phyloP scores from a whole-genome alignment of 2,329 filamentous ascomycete species.

The Penicillium vulpinum region DNA sequence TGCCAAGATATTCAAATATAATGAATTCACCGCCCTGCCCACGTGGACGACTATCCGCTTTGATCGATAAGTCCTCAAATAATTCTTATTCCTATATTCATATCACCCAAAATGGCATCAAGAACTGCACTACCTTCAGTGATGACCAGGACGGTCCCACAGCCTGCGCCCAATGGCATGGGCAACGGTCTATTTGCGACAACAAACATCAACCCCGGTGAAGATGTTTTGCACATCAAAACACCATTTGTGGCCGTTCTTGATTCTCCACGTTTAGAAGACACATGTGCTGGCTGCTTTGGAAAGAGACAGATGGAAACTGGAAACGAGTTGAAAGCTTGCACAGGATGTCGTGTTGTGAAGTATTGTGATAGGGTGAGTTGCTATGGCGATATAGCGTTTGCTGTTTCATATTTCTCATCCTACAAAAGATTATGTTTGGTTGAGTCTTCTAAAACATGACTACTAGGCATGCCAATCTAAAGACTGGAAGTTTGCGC shows the following conservation, averaged over 20 bases:
- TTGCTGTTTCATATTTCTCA: not conserved
- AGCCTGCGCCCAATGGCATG: constrained; percentile 28
- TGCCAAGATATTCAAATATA: constrained; percentile 1
- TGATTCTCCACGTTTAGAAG: constrained; percentile 52
- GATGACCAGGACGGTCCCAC: constrained; percentile 26
- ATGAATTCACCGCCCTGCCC: constrained; percentile 4
- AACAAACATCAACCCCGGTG: constrained; percentile 49
- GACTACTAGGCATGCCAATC: constrained; percentile 56
- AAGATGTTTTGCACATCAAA: constrained; percentile 51
- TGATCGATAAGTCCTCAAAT: not conserved
- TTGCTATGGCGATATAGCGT: constrained; percentile 5
- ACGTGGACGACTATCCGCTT: not conserved
- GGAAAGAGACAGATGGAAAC: constrained; percentile 34
- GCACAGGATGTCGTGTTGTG: constrained; percentile 58
- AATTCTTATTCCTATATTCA: constrained; percentile 3
- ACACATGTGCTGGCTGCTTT: constrained; percentile 61
- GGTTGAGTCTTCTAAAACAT: not conserved
- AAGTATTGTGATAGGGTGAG: constrained; percentile 62
- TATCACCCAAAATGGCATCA: constrained; percentile 21
- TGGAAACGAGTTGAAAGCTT: constrained; percentile 49
- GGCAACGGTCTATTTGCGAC: constrained; percentile 60
- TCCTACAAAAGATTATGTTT: not conserved
- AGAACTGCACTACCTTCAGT: constrained; percentile 18
- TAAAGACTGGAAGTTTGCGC: constrained; percentile 58
- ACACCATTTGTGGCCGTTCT: constrained; percentile 57